Base-by-base conservation (phyloP, 2,329 filamentous ascomycete genomes). In the Thelonectria blattea region DNA sequence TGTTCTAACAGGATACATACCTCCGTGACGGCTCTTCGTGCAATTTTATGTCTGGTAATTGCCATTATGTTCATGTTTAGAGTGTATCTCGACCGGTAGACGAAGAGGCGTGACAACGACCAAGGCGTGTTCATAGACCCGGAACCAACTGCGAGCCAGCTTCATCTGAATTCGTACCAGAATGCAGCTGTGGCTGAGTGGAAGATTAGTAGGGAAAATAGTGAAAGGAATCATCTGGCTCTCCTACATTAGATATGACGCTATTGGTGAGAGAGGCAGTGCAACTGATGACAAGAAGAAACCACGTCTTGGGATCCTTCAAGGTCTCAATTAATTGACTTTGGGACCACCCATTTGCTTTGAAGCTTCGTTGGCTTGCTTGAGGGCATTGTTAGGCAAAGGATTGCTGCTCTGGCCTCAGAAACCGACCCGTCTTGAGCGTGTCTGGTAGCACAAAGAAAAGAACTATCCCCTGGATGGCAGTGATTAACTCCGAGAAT, bases 401-500 rank as follows among this genome's bases (percentile, higher is more conserved):
- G 14, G 3, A 3, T 34, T 8, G 32, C 32, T 34, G 32, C 9
- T 34, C 5, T 34, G 32, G 32, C 32, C 9, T 34, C 5, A 34
- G 32, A 34, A 34, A 34, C 32, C 32, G 10, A 14, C 4, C 32
- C 14, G 9, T 14, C 32, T 34, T 34, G 9, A 8, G 32, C 32
- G 32, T 5, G 32, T 34, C 32, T 14, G 27, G 34, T 18, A 54
- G 32, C 6, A 5, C 11, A 47, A 54, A 37, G 22, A 54, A 54
- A 7, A 54, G 17, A 24, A 54, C 41, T 5, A 47, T 14, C 15
- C 41, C 52, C 52, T 41, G 46, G 24, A 54, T n/a, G 1, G 41
- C 52, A 22, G 52, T 54, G 12, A 47, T 14, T n/a, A 3, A 54
- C 27, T 27, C 52, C 52, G 12, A 54, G 52, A 4, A 54, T 54